These are phyloP conservation scores for Neonectria coccinea DNA, from an alignment of 2,329 filamentous ascomycete species.

Conservation along the genomic window DNA sequence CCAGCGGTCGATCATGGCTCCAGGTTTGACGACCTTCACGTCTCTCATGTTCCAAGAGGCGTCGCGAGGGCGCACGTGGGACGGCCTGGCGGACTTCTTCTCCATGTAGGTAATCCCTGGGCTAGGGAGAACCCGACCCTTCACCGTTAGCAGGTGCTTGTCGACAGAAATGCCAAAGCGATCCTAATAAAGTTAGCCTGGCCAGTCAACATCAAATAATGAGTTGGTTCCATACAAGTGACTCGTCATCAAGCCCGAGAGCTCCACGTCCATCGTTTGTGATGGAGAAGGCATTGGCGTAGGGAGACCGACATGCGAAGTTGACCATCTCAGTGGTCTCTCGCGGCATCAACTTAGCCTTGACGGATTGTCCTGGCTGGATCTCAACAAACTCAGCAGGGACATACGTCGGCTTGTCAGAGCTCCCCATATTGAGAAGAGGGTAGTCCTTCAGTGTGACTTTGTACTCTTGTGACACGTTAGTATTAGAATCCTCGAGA, in stretches of 20 bases:
- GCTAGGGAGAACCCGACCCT: constrained; percentile 73
- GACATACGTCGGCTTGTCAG: constrained; percentile 69
- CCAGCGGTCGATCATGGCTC: constrained; percentile 61
- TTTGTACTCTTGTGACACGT: constrained; percentile 50
- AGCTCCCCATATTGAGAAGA: constrained; percentile 74
- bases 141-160: constrained; percentile 75
- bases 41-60: constrained; percentile 78
- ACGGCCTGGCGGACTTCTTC: constrained; percentile 38
- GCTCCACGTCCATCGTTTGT: constrained; percentile 65
- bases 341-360: constrained; percentile 66
- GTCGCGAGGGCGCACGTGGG: constrained; percentile 51
- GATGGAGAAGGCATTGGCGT: constrained; percentile 75
- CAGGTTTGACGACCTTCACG: constrained; percentile 66
- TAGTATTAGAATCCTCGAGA: constrained; percentile 12
- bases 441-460: constrained; percentile 59
- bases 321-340: constrained; percentile 78
- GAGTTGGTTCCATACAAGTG: constrained; percentile 46
- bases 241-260: constrained; percentile 67
- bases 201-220: neutral
- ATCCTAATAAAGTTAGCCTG: constrained; percentile 33
- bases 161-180: constrained; percentile 74
- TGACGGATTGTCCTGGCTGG: constrained; percentile 72
- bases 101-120: constrained; percentile 71
- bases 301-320: constrained; percentile 76
- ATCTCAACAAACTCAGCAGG: constrained; percentile 76